These are phyloP conservation scores for Penicillium goetzii DNA, from an alignment of 495 filamentous ascomycete species.

Conservation along the genomic window DNA sequence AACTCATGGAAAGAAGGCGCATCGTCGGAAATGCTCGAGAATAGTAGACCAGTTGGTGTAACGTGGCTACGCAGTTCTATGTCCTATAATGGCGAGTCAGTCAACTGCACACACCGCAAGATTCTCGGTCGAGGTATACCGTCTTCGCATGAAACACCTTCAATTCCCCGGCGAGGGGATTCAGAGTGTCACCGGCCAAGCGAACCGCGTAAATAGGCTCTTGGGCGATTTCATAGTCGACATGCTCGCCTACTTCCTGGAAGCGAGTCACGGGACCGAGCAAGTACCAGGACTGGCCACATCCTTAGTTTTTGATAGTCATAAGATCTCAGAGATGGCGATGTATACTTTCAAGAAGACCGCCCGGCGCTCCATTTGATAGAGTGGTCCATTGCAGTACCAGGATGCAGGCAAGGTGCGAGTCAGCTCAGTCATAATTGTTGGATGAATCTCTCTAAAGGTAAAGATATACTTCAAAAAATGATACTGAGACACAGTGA, in stretches of 20 bases:
- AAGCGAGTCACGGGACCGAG: slow-evolving; percentile 64
- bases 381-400: slow-evolving; percentile 48
- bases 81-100: slow-evolving; percentile 23
- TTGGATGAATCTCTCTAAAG: neutral
- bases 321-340: neutral
- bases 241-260: slow-evolving; percentile 45
- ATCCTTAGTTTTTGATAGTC: slow-evolving; percentile 15
- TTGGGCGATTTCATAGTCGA: slow-evolving; percentile 61
- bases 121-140: slow-evolving; percentile 18
- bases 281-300: slow-evolving; percentile 60
- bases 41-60: slow-evolving; percentile 58
- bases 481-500: neutral
- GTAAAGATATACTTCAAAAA: neutral
- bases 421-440: slow-evolving; percentile 43
- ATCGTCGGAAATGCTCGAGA: slow-evolving; percentile 54
- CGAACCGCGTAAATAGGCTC: slow-evolving; percentile 51
- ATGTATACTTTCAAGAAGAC: slow-evolving; percentile 55
- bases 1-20: slow-evolving; percentile 59
- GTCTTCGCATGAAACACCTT: slow-evolving; percentile 47
- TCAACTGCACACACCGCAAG: neutral
- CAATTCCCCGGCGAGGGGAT: slow-evolving; percentile 40
- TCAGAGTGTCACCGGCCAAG: slow-evolving; percentile 33
- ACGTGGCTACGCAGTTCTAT: slow-evolving; percentile 47
- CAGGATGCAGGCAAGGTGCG: slow-evolving; percentile 50
- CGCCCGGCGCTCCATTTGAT: slow-evolving; percentile 57